Conservation (phyloP, 2,329 filamentous ascomycete genomes). For the Alternaria alternata region DNA sequence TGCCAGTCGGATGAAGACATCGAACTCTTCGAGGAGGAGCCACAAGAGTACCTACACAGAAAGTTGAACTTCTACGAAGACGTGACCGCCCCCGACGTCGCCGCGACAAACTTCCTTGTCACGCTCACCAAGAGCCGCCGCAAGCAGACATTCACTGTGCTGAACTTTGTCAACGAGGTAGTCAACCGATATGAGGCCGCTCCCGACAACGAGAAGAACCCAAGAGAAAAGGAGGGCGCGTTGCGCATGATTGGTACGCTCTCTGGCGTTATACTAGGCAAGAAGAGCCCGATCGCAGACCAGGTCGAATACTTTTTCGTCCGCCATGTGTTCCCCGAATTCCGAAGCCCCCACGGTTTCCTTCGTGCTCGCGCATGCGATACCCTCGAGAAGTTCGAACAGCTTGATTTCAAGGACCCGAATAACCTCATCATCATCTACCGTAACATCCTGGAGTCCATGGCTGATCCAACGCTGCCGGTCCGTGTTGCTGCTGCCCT, state of each 20-base stretch:
- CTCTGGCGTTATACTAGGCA: constrained; percentile 91
- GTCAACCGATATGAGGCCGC: constrained; percentile 91
- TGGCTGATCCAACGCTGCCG: constrained; percentile 92
- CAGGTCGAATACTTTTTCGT: constrained; percentile 99
- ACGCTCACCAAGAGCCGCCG: constrained; percentile 92
- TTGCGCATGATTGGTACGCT: constrained; percentile 96
- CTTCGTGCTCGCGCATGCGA: constrained; percentile 94
- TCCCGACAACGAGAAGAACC: constrained; percentile 88
- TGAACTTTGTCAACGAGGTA: constrained; percentile 93
- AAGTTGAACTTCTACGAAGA: constrained; percentile 99
- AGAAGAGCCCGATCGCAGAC: constrained; percentile 97
- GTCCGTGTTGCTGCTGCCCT: constrained; percentile 94
- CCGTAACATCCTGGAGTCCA: constrained; percentile 93
- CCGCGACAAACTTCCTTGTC: constrained; percentile 95
- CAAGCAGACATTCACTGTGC: constrained; percentile 94
- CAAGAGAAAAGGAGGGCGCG: constrained; percentile 94
- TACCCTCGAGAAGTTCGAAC: constrained; percentile 97
- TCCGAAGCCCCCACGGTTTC: constrained; percentile 90
- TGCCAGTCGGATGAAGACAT: constrained; percentile 93
- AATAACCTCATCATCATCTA: constrained; percentile 97
- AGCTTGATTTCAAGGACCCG: constrained; percentile 94
- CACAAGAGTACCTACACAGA: constrained; percentile 94
- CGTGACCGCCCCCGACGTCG: constrained; percentile 91
- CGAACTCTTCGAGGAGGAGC: constrained; percentile 92
- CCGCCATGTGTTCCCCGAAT: constrained; percentile 97